Conservation (phyloP, 495 filamentous ascomycete genomes). For the Podospora didyma region DNA sequence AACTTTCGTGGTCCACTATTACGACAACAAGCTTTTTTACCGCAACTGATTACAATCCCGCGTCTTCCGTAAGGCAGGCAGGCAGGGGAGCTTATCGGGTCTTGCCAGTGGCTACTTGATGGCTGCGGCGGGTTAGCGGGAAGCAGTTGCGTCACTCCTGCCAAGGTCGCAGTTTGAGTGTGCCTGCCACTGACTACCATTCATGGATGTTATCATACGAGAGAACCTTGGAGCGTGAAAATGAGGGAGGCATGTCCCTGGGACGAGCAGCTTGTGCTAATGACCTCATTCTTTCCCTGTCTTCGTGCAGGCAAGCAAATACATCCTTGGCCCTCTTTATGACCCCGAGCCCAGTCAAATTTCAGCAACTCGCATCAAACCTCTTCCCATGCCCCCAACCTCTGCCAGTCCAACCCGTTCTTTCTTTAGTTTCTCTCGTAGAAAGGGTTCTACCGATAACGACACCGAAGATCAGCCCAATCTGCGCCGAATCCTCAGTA, state of each 20-base stretch:
- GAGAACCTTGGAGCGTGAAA: background rate
- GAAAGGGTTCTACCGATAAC: background rate
- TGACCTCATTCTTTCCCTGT: conserved; percentile 4
- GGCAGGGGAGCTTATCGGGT: background rate
- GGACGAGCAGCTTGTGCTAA: conserved; percentile 1
- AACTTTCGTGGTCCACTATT: background rate
- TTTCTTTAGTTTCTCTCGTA: background rate
- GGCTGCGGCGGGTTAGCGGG: conserved; percentile 1
- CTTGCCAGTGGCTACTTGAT: conserved; percentile 1
- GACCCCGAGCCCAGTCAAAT: conserved; percentile 28
- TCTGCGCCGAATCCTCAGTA: conserved; percentile 18
- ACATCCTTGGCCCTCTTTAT: conserved; percentile 53
- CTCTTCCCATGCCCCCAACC: conserved; percentile 27
- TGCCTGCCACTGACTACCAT: too few relatives aligned
- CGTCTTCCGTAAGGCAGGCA: too few relatives aligned
- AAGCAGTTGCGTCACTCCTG: conserved; percentile 23
- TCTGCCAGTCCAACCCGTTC: conserved; percentile 27
- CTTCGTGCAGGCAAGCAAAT: conserved; percentile 44
- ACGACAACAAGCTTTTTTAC: background rate
- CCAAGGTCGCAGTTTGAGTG: background rate
- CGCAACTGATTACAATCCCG: background rate
- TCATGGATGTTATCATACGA: too few relatives aligned
- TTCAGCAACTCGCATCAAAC: conserved; percentile 20
- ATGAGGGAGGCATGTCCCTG: background rate
- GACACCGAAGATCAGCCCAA: conserved; percentile 4